phyloP scores from a whole-genome alignment of 1,284 basidiomycete species.

The Microbotryomycetes sp. region DNA sequence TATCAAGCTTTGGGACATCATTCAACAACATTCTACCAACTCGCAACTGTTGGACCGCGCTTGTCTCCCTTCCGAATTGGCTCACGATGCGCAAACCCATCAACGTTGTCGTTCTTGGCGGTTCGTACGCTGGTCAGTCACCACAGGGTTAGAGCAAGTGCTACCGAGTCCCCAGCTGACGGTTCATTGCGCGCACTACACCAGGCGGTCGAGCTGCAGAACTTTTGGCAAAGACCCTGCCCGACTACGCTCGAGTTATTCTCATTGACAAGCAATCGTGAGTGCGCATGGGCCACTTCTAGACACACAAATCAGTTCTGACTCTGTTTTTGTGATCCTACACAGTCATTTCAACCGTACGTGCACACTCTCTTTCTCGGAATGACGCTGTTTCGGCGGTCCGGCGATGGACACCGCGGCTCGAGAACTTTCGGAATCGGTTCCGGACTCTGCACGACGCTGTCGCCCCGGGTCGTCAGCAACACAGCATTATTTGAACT shows the following conservation, averaged over 20 bases:
- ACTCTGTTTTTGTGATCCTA: neutral
- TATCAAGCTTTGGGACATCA: too few relatives aligned
- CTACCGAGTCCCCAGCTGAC: neutral
- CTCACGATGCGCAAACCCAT: neutral
- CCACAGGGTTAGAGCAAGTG: neutral
- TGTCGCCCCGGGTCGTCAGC: too few relatives aligned
- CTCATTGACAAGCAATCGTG: slow-evolving; percentile 37
- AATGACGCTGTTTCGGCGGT: neutral
- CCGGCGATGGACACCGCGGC: neutral
- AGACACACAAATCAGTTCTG: neutral
- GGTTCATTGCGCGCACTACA: neutral
- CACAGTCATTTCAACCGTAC: slow-evolving; percentile 39
- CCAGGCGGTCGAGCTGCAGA: slow-evolving; percentile 34
- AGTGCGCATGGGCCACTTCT: neutral
- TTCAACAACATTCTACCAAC: too few relatives aligned
- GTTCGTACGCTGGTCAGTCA: slow-evolving; percentile 32
- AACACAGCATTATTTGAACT: too few relatives aligned
- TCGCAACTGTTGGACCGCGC: slow-evolving; percentile 1
- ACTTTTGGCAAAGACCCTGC: slow-evolving; percentile 30
- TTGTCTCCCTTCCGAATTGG: neutral
- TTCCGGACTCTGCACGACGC: too few relatives aligned
- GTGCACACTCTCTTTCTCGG: slow-evolving; percentile 5
- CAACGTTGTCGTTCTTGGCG: slow-evolving; percentile 39
- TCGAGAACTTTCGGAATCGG: too few relatives aligned
- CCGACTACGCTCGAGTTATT: slow-evolving; percentile 32